These are phyloP conservation scores for Sequoia sempervirens DNA, from an alignment of 75 land plant genomes.

Conservation along the genomic window DNA sequence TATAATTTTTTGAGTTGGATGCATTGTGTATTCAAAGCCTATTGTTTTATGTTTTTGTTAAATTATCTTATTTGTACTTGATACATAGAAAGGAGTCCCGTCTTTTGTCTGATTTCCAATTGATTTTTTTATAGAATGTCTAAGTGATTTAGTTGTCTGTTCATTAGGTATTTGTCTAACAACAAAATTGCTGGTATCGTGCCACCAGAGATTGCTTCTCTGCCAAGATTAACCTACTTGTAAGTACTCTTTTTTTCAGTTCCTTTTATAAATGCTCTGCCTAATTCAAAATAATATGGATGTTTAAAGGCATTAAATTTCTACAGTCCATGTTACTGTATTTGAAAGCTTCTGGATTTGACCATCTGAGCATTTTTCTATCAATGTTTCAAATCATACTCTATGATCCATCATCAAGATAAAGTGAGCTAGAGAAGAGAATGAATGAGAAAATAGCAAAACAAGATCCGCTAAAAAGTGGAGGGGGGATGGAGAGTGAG, in stretches of 20 bases:
- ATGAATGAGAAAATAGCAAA: too few species aligned
- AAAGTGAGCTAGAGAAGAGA: too few species aligned
- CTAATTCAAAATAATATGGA: background rate
- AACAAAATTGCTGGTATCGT: constrained; percentile 75
- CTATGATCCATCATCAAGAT: too few species aligned
- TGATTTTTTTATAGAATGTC: background rate
- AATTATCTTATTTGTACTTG: background rate
- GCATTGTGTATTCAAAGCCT: background rate
- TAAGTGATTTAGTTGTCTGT: background rate
- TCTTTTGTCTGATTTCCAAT: background rate
- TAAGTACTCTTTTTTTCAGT: constrained; percentile 17
- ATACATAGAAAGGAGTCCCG: background rate
- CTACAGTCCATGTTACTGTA: too few species aligned
- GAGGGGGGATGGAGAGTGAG: too few species aligned
- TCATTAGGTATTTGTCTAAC: constrained; percentile 64
- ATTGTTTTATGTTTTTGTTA: constrained; percentile 2
- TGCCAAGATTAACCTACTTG: constrained; percentile 73
- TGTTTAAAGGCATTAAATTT: background rate
- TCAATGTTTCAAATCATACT: too few species aligned
- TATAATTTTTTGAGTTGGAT: background rate
- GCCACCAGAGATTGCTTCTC: constrained; percentile 56
- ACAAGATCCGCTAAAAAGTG: too few species aligned
- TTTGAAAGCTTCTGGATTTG: too few species aligned
- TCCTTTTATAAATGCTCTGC: background rate
- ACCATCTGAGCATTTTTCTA: too few species aligned